phyloP scores from a whole-genome alignment of 768 basidiomycete species.

The Austroboletus eburneus region DNA sequence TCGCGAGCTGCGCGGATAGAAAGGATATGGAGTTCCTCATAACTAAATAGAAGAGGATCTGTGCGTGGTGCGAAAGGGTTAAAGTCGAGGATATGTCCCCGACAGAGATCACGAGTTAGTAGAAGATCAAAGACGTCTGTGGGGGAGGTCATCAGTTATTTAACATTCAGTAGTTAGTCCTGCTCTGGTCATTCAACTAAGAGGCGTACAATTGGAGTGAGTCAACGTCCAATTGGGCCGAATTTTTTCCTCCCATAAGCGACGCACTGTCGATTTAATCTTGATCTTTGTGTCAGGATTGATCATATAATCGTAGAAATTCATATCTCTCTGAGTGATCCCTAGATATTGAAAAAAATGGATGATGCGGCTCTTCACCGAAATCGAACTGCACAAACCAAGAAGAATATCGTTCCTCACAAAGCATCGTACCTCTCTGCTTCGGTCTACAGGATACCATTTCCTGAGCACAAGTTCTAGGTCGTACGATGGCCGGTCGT shows the following conservation, averaged over 20 bases:
- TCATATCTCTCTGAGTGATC: constrained; percentile 83
- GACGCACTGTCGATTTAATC: constrained; percentile 47
- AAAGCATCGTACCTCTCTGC: constrained; percentile 89
- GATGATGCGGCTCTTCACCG: neutral
- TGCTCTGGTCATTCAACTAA: neutral
- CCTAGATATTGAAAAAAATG: constrained; percentile 41
- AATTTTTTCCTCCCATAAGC: constrained; percentile 70
- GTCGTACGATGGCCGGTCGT: constrained; percentile 39
- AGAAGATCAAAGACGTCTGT: constrained; percentile 79
- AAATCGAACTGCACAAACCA: constrained; percentile 43
- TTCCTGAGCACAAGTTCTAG: constrained; percentile 86
- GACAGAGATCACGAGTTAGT: constrained; percentile 72
- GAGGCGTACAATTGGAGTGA: constrained; percentile 60
- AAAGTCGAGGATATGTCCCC: constrained; percentile 85
- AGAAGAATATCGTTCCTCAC: constrained; percentile 67
- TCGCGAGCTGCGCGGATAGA: constrained; percentile 14
- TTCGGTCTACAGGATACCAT: constrained; percentile 82
- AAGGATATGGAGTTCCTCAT: constrained; percentile 60
- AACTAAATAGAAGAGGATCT: constrained; percentile 84
- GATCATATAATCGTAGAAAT: constrained; percentile 84
- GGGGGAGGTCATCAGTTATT: neutral
- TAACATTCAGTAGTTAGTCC: neutral
- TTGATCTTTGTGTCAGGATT: constrained; percentile 49
- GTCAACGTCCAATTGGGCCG: constrained; percentile 50
- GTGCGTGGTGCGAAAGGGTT: constrained; percentile 84